Evolutionary conservation across 83 land plant genomes (phyloP).

Genomic region (Larix sibirica): DNA sequence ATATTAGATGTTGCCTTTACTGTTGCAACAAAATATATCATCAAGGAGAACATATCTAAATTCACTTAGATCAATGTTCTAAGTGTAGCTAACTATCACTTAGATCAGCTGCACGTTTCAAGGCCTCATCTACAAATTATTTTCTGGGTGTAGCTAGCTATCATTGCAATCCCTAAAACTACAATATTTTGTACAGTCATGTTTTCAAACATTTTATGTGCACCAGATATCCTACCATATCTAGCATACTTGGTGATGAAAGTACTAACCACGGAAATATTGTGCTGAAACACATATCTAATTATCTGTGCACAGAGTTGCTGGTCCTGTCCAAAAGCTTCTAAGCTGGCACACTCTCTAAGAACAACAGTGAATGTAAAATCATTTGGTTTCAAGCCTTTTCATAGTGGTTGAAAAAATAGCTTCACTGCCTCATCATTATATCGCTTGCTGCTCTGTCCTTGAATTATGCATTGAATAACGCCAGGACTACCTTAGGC

Average conservation of each 20-base stretch:
- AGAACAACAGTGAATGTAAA: not conserved
- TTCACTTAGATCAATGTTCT: too few relatives aligned
- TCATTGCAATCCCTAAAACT: constrained; percentile 18
- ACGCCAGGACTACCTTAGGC: not conserved
- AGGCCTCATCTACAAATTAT: not conserved
- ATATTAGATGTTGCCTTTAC: too few relatives aligned
- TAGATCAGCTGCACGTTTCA: not conserved
- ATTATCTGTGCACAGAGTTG: constrained; percentile 1
- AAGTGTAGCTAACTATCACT: too few relatives aligned
- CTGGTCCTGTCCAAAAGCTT: not conserved
- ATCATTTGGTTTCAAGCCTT: not conserved
- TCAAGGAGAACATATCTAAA: too few relatives aligned
- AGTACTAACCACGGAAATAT: constrained; percentile 1
- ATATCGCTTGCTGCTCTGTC: not conserved
- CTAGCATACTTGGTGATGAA: constrained; percentile 12
- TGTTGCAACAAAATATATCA: too few relatives aligned
- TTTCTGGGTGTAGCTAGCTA: constrained; percentile 17
- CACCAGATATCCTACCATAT: not conserved
- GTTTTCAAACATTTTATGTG: not conserved
- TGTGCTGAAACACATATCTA: not conserved
- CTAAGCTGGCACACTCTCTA: not conserved
- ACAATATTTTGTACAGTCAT: not conserved
- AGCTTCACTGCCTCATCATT: constrained; percentile 7
- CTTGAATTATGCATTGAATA: not conserved
- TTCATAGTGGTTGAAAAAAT: not conserved